Conservation (phyloP, 257 asterid species). For the Penstemon newberryi region DNA sequence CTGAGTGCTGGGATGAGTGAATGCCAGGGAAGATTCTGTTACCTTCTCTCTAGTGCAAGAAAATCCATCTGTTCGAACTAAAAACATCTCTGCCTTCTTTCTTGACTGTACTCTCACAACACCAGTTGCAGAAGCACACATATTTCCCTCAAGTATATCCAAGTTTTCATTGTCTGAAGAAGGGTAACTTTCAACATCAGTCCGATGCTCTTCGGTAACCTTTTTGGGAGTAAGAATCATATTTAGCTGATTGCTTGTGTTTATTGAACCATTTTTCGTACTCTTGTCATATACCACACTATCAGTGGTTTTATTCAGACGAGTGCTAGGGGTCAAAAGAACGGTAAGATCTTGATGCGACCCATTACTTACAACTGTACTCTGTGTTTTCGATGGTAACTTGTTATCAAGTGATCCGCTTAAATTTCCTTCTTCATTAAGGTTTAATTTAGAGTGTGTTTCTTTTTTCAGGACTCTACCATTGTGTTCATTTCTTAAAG, state of each 20-base stretch:
- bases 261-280: constrained; percentile 38
- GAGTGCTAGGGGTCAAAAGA: constrained; percentile 28
- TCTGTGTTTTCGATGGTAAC: constrained; percentile 34
- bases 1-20: constrained; percentile 97
- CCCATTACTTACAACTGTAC: constrained; percentile 29
- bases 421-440: constrained; percentile 37
- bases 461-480: constrained; percentile 39
- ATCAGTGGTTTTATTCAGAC: constrained; percentile 35
- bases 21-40: constrained; percentile 93
- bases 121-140: constrained; percentile 95
- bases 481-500: constrained; percentile 41
- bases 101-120: constrained; percentile 97
- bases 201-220: constrained; percentile 33
- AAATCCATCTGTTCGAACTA: constrained; percentile 95
- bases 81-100: constrained; percentile 98
- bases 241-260: constrained; percentile 37
- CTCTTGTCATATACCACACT: constrained; percentile 32
- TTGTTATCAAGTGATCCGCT: constrained; percentile 41
- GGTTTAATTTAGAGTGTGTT: constrained; percentile 32
- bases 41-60: constrained; percentile 96
- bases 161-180: constrained; percentile 61
- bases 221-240: constrained; percentile 32
- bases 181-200: constrained; percentile 44
- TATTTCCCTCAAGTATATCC: constrained; percentile 66
- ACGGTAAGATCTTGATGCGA: constrained; percentile 38